These are phyloP conservation scores for Ormosia semicastrata DNA, from an alignment of 306 rosid genomes.

Conservation along the genomic window DNA sequence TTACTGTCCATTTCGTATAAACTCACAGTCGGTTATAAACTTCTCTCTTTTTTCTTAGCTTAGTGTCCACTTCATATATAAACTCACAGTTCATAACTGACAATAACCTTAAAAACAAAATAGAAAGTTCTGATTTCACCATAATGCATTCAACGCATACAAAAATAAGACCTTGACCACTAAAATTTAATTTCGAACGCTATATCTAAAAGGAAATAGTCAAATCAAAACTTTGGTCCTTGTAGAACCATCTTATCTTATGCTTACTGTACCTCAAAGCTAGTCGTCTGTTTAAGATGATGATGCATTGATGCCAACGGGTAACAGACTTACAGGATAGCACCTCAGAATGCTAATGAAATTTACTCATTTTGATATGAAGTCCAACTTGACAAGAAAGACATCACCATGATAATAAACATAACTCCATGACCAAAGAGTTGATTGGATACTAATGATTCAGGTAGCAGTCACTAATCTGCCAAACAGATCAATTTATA, in stretches of 20 bases:
- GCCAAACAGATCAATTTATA: slow-evolving; percentile 11
- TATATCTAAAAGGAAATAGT: not conserved
- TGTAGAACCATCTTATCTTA: not conserved
- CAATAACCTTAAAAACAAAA: not conserved
- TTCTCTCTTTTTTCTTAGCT: not conserved
- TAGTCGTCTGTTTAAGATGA: not conserved
- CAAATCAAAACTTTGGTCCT: not conserved
- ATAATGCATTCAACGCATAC: not conserved
- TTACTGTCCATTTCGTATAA: no score
- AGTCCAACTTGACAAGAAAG: not conserved
- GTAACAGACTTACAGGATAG: not conserved
- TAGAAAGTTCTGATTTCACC: not conserved
- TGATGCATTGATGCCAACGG: not conserved
- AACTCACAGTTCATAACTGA: not conserved
- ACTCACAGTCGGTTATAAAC: not conserved
- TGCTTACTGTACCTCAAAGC: not conserved
- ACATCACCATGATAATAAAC: not conserved
- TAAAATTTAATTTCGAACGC: not conserved
- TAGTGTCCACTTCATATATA: not conserved
- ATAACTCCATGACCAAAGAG: slow-evolving; percentile 2
- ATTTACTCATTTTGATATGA: not conserved
- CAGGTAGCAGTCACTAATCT: not conserved
- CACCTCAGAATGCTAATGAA: not conserved
- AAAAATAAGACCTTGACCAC: not conserved
- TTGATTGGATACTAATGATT: not conserved